Percentiles rank a stretch among this genome's conserved stretches.
phyloP scores from a whole-genome alignment of 768 basidiomycete genomes.

The Rhodocollybia butyracea region DNA sequence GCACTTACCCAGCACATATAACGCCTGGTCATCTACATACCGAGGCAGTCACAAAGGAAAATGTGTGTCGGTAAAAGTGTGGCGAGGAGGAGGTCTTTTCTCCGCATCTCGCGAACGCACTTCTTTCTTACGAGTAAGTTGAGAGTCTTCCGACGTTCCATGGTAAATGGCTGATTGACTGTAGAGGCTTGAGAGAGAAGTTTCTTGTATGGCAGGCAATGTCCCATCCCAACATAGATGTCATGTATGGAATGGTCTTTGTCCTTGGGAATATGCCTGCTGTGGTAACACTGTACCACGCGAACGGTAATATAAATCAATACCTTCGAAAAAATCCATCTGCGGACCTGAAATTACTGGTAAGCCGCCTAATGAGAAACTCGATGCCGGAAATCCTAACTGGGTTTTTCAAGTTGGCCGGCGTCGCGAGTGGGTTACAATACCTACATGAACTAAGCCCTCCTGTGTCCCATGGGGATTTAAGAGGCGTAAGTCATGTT shows the following conservation, averaged over 20 bases:
- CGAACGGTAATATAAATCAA: conserved; percentile 7
- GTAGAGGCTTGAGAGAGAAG: conserved; percentile 6
- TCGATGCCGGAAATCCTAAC: no score
- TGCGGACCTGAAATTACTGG: neutral
- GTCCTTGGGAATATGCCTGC: neutral
- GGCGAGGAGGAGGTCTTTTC: neutral
- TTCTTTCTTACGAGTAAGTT: neutral
- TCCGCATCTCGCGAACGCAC: neutral
- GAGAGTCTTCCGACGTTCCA: neutral
- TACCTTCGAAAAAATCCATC: conserved; percentile 5
- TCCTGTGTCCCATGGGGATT: conserved; percentile 9
- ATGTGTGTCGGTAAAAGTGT: neutral
- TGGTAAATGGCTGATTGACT: neutral
- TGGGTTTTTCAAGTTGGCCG: no score
- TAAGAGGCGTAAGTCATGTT: conserved; percentile 9
- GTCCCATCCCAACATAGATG: conserved; percentile 7
- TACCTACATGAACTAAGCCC: conserved; percentile 7
- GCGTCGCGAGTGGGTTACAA: conserved; percentile 4
- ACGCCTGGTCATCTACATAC: conserved; percentile 1
- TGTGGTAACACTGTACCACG: conserved; percentile 6
- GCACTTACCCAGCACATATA: neutral
- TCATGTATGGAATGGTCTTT: neutral
- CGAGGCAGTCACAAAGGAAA: neutral
- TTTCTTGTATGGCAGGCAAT: conserved; percentile 4
- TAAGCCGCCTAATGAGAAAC: no score